A percentile compares a stretch with the other conserved stretches of the same genome.
Conservation (phyloP, 225 moss, liverwort and hornwort genomes). For the Rhytidiadelphus loreus region DNA sequence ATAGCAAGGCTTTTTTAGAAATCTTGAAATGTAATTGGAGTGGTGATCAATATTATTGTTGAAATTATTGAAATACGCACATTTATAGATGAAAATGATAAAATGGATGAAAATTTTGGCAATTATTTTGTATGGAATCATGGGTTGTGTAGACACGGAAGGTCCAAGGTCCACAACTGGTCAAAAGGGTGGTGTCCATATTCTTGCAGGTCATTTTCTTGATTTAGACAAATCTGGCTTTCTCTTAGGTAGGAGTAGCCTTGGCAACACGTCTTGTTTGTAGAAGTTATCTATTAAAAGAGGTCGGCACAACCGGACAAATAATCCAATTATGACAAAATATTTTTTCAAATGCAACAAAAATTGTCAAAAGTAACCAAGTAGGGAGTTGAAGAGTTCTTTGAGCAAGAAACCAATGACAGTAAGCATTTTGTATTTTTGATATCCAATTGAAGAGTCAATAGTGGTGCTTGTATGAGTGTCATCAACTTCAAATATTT, state of each 20-base stretch:
- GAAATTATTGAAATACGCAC: neutral
- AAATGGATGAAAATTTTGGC: neutral
- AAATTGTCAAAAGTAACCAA: neutral
- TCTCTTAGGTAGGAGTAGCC: fast-evolving
- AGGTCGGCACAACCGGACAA: fast-evolving
- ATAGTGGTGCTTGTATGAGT: neutral
- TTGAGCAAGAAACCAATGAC: fast-evolving
- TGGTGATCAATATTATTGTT: neutral
- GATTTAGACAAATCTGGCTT: neutral
- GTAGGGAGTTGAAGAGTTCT: fast-evolving
- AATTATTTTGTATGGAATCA: no score
- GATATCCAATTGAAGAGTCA: neutral
- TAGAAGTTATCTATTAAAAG: no score
- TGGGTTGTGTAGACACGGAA: fast-evolving
- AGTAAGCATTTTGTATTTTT: neutral
- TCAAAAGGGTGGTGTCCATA: neutral
- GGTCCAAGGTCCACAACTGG: fast-evolving
- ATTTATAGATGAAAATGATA: neutral
- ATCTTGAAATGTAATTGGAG: neutral
- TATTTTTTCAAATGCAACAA: neutral
- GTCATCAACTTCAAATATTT: neutral
- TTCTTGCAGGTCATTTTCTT: neutral
- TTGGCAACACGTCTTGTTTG: neutral
- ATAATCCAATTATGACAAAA: fast-evolving
- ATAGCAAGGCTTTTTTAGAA: neutral